Evolutionary conservation across 148 eudicot genomes (phyloP), one percentile per base, ranked within the genome.

Genomic region (Nyssa sinensis): DNA sequence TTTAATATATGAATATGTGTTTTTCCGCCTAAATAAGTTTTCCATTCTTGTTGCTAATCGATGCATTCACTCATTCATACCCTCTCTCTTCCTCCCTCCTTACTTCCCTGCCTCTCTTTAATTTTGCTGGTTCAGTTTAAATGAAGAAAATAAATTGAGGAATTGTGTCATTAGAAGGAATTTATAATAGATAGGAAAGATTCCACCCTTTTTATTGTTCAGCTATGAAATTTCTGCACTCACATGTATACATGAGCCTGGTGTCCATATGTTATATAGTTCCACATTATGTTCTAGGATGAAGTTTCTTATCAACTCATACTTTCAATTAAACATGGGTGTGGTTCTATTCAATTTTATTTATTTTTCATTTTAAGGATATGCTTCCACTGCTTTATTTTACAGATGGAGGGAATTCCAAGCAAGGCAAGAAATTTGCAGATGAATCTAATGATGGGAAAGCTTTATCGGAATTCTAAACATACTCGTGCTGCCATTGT

Each of bases 351-450:
- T 35, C 19, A 21, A 33, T 24, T 71, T 0, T 72, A 34, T 23
- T 39, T 58, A n/a, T 27, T 17, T 24, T 72, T 13, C 55, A 34
- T 70, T 70, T 34, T 58, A 34, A 41, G 21, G 34, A 44, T 24
- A 32, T 7, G n/a, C 33, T 53, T 58, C n/a, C n/a, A n/a, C 27
- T 72, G 37, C 65, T 68, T 37, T 67, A 4, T 70, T 66, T 73
- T 74, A 57, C 86, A 94, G 98, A 87, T 94, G 96, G 98, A 94
- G 74, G 96, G 92, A 66, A 86, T 94, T 72, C 95, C 93, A 35
- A 80, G 83, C 78, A 94, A 92, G 79, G 82, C 88, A 73, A 88
- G 96, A 71, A 90, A 78, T 77, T 80, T 94, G 80, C 91, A 91
- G 67, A 94, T 94, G 96, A 86, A 85, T 83, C 79, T 94, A 31